These are phyloP conservation scores for Neltuma alba DNA, from an alignment of 306 rosid species.

Conservation along the genomic window DNA sequence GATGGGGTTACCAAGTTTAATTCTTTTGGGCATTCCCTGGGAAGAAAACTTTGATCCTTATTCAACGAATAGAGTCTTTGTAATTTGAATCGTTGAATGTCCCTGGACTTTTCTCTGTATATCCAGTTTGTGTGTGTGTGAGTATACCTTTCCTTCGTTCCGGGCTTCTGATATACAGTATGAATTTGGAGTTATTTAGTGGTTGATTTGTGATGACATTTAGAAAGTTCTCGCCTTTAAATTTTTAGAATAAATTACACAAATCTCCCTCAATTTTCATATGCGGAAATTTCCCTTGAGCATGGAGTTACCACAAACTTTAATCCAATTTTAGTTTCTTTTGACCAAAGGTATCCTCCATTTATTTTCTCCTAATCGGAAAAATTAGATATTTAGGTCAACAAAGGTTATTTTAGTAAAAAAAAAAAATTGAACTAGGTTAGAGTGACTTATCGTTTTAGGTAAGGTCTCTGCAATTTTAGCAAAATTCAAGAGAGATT, in stretches of 20 bases:
- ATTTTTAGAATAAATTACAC: neutral
- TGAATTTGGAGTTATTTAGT: constrained; percentile 18
- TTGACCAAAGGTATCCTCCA: neutral
- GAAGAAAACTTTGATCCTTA: neutral
- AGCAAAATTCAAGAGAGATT: neutral
- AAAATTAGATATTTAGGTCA: neutral
- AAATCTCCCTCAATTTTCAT: neutral
- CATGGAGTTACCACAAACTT: neutral
- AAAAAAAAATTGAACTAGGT: too few species aligned
- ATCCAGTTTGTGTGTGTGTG: neutral
- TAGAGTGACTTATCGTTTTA: too few species aligned
- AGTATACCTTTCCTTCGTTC: neutral
- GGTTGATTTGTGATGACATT: constrained; percentile 22
- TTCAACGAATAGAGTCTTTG: neutral
- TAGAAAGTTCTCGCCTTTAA: constrained; percentile 1
- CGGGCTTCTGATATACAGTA: constrained; percentile 28
- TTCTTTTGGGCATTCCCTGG: constrained; percentile 2
- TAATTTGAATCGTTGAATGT: neutral
- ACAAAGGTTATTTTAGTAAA: neutral
- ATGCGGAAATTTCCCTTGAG: neutral
- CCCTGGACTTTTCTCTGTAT: neutral
- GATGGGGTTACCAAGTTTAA: constrained; percentile 16
- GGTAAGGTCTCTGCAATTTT: too few species aligned
- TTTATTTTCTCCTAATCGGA: neutral
- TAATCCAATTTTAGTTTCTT: neutral